phyloP scores from a whole-genome alignment of 768 basidiomycete species.

The Ramaria rubella region DNA sequence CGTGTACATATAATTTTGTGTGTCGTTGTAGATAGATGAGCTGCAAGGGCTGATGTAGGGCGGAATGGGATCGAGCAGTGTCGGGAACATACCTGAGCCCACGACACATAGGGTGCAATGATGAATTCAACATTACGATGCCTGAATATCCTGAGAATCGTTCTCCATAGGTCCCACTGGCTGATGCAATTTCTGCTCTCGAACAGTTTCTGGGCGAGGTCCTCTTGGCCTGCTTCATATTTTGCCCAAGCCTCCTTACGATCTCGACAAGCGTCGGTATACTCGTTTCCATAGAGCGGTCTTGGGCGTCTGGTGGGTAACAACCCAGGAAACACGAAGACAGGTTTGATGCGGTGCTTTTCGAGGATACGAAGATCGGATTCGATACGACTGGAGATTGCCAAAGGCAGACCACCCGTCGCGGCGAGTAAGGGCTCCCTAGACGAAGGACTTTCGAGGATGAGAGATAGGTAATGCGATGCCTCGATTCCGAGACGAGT shows the following conservation, averaged over 20 bases:
- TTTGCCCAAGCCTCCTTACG: constrained; percentile 84
- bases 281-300: constrained; percentile 41
- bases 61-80: background rate
- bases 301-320: constrained; percentile 65
- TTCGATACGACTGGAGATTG: constrained; percentile 83
- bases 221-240: constrained; percentile 90
- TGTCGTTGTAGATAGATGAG: constrained; percentile 93
- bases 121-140: constrained; percentile 95
- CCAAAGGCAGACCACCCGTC: constrained; percentile 89
- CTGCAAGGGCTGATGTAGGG: constrained; percentile 33
- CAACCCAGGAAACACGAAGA: constrained; percentile 96
- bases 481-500: constrained; percentile 97
- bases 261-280: constrained; percentile 64
- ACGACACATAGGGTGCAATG: constrained; percentile 90
- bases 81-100: constrained; percentile 75
- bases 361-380: constrained; percentile 86
- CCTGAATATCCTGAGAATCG: constrained; percentile 86
- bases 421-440: constrained; percentile 91
- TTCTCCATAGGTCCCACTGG: constrained; percentile 93
- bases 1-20: constrained; percentile 88
- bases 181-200: constrained; percentile 60
- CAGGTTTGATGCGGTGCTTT: constrained; percentile 89
- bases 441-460: constrained; percentile 69
- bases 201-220: constrained; percentile 79
- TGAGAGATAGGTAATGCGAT: constrained; percentile 74